Conservation (phyloP, 768 basidiomycete genomes). For the Chlorophyllum brunneum region DNA sequence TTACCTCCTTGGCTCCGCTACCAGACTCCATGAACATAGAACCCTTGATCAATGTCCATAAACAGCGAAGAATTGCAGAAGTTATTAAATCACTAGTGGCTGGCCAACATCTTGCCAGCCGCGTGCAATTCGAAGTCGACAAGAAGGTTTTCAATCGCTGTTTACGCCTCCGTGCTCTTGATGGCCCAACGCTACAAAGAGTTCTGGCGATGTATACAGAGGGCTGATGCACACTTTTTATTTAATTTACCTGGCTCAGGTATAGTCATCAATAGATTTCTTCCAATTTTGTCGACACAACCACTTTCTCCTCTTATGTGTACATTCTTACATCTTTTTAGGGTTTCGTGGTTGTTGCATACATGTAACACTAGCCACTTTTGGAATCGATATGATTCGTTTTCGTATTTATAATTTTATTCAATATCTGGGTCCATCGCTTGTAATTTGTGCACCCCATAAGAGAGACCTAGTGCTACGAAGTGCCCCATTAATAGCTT, state of each 20-base stretch:
- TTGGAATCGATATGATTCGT: not conserved
- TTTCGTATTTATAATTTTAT: no score
- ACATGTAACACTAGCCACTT: not conserved
- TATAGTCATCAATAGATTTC: not conserved
- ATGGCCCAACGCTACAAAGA: conserved; percentile 49
- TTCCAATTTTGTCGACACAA: not conserved
- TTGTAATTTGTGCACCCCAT: no score
- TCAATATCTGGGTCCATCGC: no score
- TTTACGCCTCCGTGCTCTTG: conserved; percentile 64
- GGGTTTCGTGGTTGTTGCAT: conserved; percentile 7
- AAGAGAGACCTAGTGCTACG: no score
- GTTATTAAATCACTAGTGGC: conserved; percentile 79
- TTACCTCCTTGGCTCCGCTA: conserved; percentile 65
- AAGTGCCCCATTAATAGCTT: no score
- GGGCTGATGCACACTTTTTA: conserved; percentile 3
- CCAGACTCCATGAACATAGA: conserved; percentile 78
- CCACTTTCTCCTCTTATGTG: not conserved
- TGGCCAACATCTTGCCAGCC: conserved; percentile 78
- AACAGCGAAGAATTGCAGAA: conserved; percentile 77
- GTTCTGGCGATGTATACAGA: conserved; percentile 20
- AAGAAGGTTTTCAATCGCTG: conserved; percentile 76
- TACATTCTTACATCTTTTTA: not conserved
- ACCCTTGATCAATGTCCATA: conserved; percentile 85
- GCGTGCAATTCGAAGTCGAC: conserved; percentile 65
- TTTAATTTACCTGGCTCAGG: not conserved